These are phyloP conservation scores for Cyphellophora europaea DNA, from an alignment of 2,329 filamentous ascomycete species.

Conservation along the genomic window DNA sequence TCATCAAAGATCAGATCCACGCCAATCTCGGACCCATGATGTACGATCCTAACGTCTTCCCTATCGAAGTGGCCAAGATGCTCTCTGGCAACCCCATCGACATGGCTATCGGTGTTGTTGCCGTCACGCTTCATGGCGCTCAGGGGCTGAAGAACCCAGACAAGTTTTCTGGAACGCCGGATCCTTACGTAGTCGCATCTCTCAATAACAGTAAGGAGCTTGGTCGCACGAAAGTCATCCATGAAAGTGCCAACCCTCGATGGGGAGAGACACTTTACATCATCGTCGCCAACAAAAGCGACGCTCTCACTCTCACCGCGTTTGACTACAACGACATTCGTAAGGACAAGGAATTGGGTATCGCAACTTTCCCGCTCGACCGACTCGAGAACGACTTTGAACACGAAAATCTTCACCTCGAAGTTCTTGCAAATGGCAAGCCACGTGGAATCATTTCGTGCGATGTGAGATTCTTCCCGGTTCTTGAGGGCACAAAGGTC, in stretches of 20 bases:
- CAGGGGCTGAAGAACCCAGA: conserved; percentile 91
- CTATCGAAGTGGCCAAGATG: conserved; percentile 98
- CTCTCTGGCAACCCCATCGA: conserved; percentile 87
- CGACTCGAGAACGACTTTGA: conserved; percentile 66
- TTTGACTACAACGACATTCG: conserved; percentile 93
- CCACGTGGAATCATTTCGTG: conserved; percentile 68
- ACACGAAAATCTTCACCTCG: conserved; percentile 75
- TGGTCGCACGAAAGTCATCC: conserved; percentile 78
- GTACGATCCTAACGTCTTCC: conserved; percentile 96
- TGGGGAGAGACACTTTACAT: conserved; percentile 98
- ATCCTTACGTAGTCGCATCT: conserved; percentile 80
- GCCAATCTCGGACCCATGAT: conserved; percentile 92
- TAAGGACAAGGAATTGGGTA: conserved; percentile 91
- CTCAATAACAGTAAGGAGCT: conserved; percentile 75
- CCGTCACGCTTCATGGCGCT: conserved; percentile 82
- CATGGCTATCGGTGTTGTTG: conserved; percentile 88
- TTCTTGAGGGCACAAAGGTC: conserved; percentile 62
- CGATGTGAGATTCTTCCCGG: conserved; percentile 92
- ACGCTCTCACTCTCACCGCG: conserved; percentile 72
- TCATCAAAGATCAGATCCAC: conserved; percentile 95
- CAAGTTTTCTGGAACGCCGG: conserved; percentile 82
- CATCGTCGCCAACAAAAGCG: conserved; percentile 83
- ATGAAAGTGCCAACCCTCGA: conserved; percentile 74
- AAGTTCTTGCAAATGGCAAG: conserved; percentile 77
- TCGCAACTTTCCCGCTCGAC: conserved; percentile 77